These are phyloP conservation scores for Schrenkiella parvula DNA, from an alignment of 345 rosid species.

Conservation along the genomic window DNA sequence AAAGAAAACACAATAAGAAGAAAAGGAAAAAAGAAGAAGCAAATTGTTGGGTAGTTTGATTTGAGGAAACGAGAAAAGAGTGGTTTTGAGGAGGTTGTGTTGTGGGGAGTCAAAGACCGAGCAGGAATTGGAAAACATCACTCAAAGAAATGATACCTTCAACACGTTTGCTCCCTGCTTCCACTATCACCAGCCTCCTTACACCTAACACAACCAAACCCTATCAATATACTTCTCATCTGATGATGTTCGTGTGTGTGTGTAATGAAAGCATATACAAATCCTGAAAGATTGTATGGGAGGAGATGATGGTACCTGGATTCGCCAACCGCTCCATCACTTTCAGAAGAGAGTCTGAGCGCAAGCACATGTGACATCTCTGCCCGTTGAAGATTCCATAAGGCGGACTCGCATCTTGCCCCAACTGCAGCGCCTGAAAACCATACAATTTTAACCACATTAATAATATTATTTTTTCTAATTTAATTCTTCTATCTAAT, in stretches of 20 bases:
- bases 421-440: slow-evolving; percentile 69
- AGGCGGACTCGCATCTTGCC: slow-evolving; percentile 63
- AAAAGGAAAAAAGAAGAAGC: neutral
- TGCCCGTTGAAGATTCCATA: slow-evolving; percentile 47
- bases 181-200: slow-evolving; percentile 70
- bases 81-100: neutral
- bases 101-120: slow-evolving; percentile 42
- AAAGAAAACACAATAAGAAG: neutral
- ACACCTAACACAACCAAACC: slow-evolving; percentile 41
- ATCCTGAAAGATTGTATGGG: neutral
- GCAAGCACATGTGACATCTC: slow-evolving; percentile 88
- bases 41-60: slow-evolving; percentile 20
- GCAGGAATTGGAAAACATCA: slow-evolving; percentile 66
- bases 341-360: slow-evolving; percentile 66
- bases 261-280: neutral
- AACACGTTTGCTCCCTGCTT: slow-evolving; percentile 85
- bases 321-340: slow-evolving; percentile 80
- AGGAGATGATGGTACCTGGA: slow-evolving; percentile 43
- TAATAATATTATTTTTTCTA: neutral
- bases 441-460: neutral
- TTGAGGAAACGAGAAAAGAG: slow-evolving; percentile 13
- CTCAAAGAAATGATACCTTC: slow-evolving; percentile 75
- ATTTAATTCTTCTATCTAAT: neutral
- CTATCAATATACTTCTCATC: neutral
- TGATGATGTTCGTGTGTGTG: neutral